Conservation (phyloP, 2,329 filamentous ascomycete species). For the Thermothelomyces thermophilus region DNA sequence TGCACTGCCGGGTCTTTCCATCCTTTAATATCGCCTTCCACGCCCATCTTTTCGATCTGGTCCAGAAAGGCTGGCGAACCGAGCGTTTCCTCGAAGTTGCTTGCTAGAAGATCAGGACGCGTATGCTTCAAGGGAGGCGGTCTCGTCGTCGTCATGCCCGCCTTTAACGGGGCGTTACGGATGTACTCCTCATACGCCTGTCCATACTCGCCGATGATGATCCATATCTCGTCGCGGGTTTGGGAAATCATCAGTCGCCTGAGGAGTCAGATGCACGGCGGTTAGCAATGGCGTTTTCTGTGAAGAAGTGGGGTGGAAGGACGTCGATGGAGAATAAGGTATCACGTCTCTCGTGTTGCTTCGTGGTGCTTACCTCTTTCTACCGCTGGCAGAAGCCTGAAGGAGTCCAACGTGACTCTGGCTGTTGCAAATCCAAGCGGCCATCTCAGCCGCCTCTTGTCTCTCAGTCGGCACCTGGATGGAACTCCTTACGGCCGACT, state of each 20-base stretch:
- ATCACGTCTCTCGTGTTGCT: neutral
- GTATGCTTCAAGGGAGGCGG: neutral
- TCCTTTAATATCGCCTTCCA: neutral
- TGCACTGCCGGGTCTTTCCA: neutral
- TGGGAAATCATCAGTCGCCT: conserved; percentile 2
- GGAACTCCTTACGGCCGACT: neutral
- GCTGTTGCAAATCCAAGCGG: neutral
- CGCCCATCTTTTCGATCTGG: neutral
- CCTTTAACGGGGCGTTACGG: neutral
- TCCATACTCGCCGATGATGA: conserved; percentile 4
- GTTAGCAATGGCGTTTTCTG: neutral
- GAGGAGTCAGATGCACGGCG: too few relatives aligned
- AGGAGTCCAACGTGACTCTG: neutral
- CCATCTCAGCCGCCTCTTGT: conserved; percentile 1
- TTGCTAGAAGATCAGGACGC: neutral
- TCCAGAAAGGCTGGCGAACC: neutral
- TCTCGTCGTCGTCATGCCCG: too few relatives aligned
- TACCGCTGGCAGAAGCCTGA: neutral
- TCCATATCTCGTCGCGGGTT: neutral
- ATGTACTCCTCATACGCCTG: neutral
- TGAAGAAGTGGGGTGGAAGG: too few relatives aligned
- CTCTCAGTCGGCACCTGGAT: neutral
- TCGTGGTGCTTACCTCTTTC: neutral
- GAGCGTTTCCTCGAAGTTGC: neutral
- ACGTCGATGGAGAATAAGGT: too few relatives aligned